phyloP scores from a whole-genome alignment of 208 protist species.

The Vickermania ingenoplastis region DNA sequence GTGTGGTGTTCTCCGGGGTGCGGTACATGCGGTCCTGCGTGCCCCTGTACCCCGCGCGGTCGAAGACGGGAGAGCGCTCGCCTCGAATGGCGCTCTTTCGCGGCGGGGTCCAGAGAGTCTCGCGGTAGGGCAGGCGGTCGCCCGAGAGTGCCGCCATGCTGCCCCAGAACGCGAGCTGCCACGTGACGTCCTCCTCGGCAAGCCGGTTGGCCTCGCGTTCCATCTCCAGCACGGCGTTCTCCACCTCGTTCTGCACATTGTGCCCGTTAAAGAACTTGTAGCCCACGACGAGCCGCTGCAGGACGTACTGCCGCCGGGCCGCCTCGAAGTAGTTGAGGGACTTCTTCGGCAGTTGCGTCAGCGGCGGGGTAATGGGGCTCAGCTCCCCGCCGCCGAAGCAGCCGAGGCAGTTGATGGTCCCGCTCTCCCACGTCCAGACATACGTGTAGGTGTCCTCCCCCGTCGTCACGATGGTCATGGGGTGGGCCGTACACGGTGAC shows the following conservation, averaged over 20 bases:
- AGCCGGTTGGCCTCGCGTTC: constrained; percentile 15
- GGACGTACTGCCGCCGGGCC: constrained; percentile 37
- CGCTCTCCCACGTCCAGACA: constrained; percentile 35
- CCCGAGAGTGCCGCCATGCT: constrained; percentile 11
- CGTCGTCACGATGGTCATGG: constrained; percentile 28
- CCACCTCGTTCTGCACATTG: constrained; percentile 5
- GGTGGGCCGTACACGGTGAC: background rate
- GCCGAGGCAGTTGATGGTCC: constrained; percentile 38
- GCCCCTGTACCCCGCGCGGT: background rate
- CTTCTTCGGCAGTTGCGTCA: constrained; percentile 8
- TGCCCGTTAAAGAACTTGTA: constrained; percentile 13
- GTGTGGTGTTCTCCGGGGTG: background rate
- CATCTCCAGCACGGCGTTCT: constrained; percentile 17
- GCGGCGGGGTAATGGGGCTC: constrained; percentile 15
- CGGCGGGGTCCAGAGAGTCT: background rate
- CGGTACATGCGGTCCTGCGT: background rate
- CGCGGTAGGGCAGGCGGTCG: background rate
- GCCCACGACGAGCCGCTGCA: constrained; percentile 25
- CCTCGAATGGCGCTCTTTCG: background rate
- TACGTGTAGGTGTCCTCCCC: constrained; percentile 50
- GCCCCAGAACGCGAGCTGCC: constrained; percentile 13
- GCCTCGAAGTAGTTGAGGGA: constrained; percentile 21
- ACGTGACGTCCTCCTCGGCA: constrained; percentile 6
- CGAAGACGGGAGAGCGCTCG: background rate
- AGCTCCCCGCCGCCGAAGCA: constrained; percentile 37